Conservation (phyloP, 2,329 filamentous ascomycete genomes). For the Trichoderma polysporum region DNA sequence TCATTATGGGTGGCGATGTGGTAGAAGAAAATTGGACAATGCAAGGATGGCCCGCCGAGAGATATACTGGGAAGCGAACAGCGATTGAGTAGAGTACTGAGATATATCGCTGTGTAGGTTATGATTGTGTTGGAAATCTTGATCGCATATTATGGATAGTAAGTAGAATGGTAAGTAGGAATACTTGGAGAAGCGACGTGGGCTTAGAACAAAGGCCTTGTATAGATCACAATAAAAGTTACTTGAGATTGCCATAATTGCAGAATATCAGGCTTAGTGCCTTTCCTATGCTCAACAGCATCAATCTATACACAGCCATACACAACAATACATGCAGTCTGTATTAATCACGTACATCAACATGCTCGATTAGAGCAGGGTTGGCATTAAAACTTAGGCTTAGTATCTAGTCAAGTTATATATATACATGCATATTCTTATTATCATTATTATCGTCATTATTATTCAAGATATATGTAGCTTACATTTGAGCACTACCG, state of each 20-base stretch:
- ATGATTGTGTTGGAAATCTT: not conserved
- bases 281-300: not conserved
- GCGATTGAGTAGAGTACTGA: not conserved
- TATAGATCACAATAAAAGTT: not conserved
- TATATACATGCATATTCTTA: not conserved
- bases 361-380: too few species aligned
- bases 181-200: not conserved
- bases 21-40: conserved; percentile 50
- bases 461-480: not conserved
- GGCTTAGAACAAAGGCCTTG: not conserved
- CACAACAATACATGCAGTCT: not conserved
- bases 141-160: not conserved
- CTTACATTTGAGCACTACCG: not conserved
- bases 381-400: not conserved
- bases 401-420: not conserved
- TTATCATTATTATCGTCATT: conserved; percentile 11
- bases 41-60: conserved; percentile 53
- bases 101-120: not conserved
- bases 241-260: not conserved
- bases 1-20: conserved; percentile 57
- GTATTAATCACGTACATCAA: too few species aligned
- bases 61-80: conserved; percentile 20
- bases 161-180: not conserved
- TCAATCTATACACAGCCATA: not conserved
- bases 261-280: not conserved